Evolutionary conservation across 140 eudicot genomes (phyloP).

Genomic region (Oenanthe javanica): DNA sequence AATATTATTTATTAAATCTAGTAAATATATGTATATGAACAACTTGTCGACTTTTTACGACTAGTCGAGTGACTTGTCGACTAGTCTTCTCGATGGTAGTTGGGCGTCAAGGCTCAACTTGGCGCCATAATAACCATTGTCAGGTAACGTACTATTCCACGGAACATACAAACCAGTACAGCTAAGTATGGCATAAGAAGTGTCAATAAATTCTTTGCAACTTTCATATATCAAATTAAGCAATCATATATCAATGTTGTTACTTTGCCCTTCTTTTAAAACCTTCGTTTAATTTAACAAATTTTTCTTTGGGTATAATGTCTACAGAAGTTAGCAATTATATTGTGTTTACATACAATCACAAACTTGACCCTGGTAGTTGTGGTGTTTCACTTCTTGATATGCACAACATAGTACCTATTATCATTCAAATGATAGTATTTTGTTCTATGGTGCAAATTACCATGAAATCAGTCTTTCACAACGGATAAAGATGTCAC

Average conservation of each 20-base stretch:
- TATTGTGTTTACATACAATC: neutral
- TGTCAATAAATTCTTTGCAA: neutral
- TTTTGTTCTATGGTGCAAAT: neutral
- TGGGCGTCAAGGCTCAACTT: too few species aligned
- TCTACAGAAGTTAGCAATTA: neutral
- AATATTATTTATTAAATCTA: too few species aligned
- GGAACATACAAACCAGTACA: neutral
- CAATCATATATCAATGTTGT: neutral
- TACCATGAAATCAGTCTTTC: neutral
- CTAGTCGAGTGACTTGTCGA: too few species aligned
- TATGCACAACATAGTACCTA: neutral
- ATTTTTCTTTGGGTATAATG: neutral
- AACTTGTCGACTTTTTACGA: too few species aligned
- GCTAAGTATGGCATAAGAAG: neutral
- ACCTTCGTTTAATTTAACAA: neutral
- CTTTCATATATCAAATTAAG: neutral
- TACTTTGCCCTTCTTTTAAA: neutral
- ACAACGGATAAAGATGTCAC: neutral
- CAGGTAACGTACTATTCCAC: neutral
- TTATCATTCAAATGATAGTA: neutral
- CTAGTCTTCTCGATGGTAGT: too few species aligned
- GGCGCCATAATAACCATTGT: too few species aligned
- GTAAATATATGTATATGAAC: too few species aligned
- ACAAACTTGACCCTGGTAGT: neutral
- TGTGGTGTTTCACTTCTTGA: neutral